Evolutionary conservation across 75 land plant species (phyloP), one percentile per base, ranked within the genome.

Genomic region (Cupressus sempervirens): DNA sequence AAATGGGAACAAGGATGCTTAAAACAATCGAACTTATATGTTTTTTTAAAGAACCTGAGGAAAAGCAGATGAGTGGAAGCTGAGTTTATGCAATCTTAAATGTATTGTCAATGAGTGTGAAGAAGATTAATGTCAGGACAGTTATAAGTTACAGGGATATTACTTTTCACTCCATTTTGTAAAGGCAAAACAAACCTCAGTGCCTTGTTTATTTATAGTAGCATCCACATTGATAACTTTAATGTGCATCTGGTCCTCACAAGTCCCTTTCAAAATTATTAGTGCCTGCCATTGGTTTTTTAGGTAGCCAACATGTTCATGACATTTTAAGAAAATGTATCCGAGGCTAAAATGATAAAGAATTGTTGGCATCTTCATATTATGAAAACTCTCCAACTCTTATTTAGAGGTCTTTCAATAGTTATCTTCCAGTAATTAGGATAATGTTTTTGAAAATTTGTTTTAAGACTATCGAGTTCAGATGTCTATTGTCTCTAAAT

Each of bases 51-150:
- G 74, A 70, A 30, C 35, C 74, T 32, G 35, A 32, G 74, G 14
- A 70, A 11, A 70, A 70, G 32, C 11, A 32, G 32, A 70, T 70
- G 12, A 7, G 32, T 23, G 11, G 32, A 14, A 29, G 74, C 32
- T 70, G 74, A 70, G 74, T 70, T 29, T 10, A 70, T 70, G 74
- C 74, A 70, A 70, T 70, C 32, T 70, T 34, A 70, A 32, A 70
- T 30, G 32, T 30, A 70, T 23, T 62, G 26, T 32, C 29, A 11
- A 32, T 70, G 34, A 70, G 11, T 32, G 13, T 70, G 35, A 32
- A 70, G 12, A 29, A 70, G 74, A 29, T 30, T 10, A 0, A 3
- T 34, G 35, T 32, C 74, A 32, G 34, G 35, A 32, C 14, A 70
- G 11, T 70, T 70, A 70, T 70, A 70, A 62, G 23, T 62, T 62